Conservation (phyloP, 176 grass and related monocot genomes). For the Aegilops sharonensis region DNA sequence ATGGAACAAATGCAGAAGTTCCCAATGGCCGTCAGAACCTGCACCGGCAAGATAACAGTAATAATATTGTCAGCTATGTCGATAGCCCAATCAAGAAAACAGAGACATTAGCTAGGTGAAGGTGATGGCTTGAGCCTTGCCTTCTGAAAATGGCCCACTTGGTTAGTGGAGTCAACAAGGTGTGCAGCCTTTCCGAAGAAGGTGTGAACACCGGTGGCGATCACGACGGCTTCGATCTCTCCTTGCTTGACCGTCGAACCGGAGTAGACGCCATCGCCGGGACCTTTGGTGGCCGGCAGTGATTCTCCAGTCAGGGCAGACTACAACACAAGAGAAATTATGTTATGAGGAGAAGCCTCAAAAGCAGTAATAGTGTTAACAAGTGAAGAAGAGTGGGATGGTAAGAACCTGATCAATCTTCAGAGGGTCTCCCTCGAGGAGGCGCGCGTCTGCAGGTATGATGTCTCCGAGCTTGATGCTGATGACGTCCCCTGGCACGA, state of each 20-base stretch:
- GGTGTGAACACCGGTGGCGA: constrained; percentile 80
- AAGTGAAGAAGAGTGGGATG: neutral
- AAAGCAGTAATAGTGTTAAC: neutral
- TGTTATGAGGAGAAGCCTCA: neutral
- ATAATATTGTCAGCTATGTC: too few species aligned
- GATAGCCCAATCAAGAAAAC: too few species aligned
- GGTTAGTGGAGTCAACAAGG: constrained; percentile 78
- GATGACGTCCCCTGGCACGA: constrained; percentile 66
- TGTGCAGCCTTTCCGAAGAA: constrained; percentile 88
- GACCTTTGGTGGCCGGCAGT: constrained; percentile 64
- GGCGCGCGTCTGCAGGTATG: constrained; percentile 71
- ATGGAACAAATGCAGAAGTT: constrained; percentile 84
- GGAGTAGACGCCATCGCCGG: constrained; percentile 76
- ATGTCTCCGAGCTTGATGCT: constrained; percentile 84
- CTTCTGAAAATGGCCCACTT: constrained; percentile 91
- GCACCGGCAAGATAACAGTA: neutral
- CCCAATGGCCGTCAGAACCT: constrained; percentile 74
- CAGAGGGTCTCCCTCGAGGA: constrained; percentile 77
- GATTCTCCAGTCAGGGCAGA: constrained; percentile 75
- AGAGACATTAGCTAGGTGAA: neutral
- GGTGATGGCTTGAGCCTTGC: constrained; percentile 5
- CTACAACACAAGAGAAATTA: constrained; percentile 15
- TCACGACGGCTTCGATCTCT: constrained; percentile 70
- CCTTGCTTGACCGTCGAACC: constrained; percentile 80
- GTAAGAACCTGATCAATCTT: constrained; percentile 73